These are phyloP conservation scores for Fusarium sp. DNA, from an alignment of 2,329 filamentous ascomycete species.

Conservation along the genomic window DNA sequence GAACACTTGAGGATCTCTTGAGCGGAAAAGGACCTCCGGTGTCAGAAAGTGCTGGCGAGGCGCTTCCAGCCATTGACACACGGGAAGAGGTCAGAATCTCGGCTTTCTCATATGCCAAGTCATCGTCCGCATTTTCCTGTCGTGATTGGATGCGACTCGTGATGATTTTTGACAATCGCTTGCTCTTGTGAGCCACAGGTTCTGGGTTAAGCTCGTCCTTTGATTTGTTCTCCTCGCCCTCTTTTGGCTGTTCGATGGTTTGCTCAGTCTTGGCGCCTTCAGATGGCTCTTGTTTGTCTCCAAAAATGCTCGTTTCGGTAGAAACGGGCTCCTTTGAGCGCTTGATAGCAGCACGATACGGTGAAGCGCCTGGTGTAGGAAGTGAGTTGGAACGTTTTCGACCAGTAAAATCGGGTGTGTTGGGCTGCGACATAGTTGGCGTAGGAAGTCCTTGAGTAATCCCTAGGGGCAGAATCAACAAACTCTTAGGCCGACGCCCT, in stretches of 20 bases:
- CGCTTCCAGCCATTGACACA: slow-evolving; percentile 64
- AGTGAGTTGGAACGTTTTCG: slow-evolving; percentile 50
- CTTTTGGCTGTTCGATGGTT: slow-evolving; percentile 9
- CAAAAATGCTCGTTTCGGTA: background rate
- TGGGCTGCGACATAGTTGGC: slow-evolving; percentile 50
- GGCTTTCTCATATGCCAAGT: slow-evolving; percentile 65
- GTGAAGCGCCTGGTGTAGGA: slow-evolving; percentile 41
- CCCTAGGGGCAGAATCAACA: slow-evolving; percentile 42
- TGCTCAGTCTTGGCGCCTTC: slow-evolving; percentile 19
- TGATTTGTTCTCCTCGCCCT: slow-evolving; percentile 14
- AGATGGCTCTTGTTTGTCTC: slow-evolving; percentile 15
- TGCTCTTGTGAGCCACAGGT: slow-evolving; percentile 27
- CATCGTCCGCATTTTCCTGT: slow-evolving; percentile 49
- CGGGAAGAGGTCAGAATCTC: slow-evolving; percentile 67
- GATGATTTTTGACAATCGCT: slow-evolving; percentile 43
- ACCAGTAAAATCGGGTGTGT: slow-evolving; percentile 49
- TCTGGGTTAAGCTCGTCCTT: slow-evolving; percentile 20
- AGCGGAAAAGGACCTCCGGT: slow-evolving; percentile 53
- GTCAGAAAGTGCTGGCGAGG: slow-evolving; percentile 62
- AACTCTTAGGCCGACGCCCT: slow-evolving; percentile 60
- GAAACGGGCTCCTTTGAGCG: slow-evolving; percentile 23
- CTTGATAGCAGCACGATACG: slow-evolving; percentile 34
- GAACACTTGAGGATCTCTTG: slow-evolving; percentile 59
- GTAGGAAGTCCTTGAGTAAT: slow-evolving; percentile 48
- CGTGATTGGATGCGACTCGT: slow-evolving; percentile 36